Percentiles rank a stretch among this genome's conserved stretches.
phyloP scores from a whole-genome alignment of 495 filamentous ascomycete genomes.

The Parathielavia appendiculata region DNA sequence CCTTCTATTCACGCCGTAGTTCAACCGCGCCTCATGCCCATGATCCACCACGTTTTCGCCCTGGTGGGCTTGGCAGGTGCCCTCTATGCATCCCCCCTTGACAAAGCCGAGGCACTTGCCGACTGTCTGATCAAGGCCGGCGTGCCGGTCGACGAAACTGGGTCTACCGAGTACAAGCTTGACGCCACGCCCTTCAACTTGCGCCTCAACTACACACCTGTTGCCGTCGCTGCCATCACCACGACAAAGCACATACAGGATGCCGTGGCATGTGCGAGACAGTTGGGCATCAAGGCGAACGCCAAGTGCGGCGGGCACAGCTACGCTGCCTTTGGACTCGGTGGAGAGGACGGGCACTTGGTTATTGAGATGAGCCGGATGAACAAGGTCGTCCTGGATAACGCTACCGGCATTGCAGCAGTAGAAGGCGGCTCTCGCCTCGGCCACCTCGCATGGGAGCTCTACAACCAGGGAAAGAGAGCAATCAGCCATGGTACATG shows the following conservation, averaged over 20 bases:
- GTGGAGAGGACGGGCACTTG: slow-evolving; percentile 45
- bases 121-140: slow-evolving; percentile 36
- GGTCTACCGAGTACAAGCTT: slow-evolving; percentile 37
- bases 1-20: slow-evolving; percentile 4
- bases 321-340: slow-evolving; percentile 44
- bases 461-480: slow-evolving; percentile 41
- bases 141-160: slow-evolving; percentile 32
- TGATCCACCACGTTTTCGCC: slow-evolving; percentile 15
- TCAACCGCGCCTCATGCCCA: slow-evolving; percentile 14
- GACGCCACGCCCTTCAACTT: slow-evolving; percentile 41
- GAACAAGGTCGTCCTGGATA: slow-evolving; percentile 39
- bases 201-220: slow-evolving; percentile 36
- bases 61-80: slow-evolving; percentile 24
- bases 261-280: slow-evolving; percentile 37
- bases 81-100: slow-evolving; percentile 18
- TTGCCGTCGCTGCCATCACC: slow-evolving; percentile 38
- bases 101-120: slow-evolving; percentile 31
- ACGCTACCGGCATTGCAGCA: slow-evolving; percentile 36
- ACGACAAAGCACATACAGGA: slow-evolving; percentile 38
- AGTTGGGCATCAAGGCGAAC: slow-evolving; percentile 40
- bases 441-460: slow-evolving; percentile 40
- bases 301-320: slow-evolving; percentile 47
- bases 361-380: slow-evolving; percentile 43
- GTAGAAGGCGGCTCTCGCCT: slow-evolving; percentile 38
- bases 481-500: slow-evolving; percentile 46